A percentile compares a stretch with the other conserved stretches of the same genome.
Evolutionary conservation across 2,329 filamentous ascomycete genomes (phyloP).

Genomic region (Phyllosticta paracitricarpa): DNA sequence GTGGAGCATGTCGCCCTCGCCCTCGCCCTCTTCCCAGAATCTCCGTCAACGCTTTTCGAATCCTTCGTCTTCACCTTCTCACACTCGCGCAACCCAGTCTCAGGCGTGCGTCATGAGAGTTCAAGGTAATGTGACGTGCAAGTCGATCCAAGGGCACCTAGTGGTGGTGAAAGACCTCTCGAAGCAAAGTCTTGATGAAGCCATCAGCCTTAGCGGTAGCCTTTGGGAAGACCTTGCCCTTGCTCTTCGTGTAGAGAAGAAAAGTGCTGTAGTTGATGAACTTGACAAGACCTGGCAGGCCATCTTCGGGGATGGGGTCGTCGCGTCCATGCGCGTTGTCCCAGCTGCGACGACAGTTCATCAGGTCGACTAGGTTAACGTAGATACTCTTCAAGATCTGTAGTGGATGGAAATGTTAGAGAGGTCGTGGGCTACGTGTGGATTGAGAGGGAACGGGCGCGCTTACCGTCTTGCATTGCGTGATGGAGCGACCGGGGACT

Average conservation of each 20-base stretch:
- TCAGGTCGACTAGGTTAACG: slow-evolving; percentile 19
- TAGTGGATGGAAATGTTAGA: too few relatives aligned
- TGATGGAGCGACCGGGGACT: slow-evolving; percentile 14
- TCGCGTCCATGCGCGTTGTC: slow-evolving; percentile 6
- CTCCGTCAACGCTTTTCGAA: too few relatives aligned
- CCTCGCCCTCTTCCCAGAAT: too few relatives aligned
- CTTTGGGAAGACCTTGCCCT: slow-evolving; percentile 13
- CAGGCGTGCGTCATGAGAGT: neutral
- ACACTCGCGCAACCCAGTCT: neutral
- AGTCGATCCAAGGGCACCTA: neutral
- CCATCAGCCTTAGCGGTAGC: slow-evolving; percentile 18
- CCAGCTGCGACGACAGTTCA: slow-evolving; percentile 17
- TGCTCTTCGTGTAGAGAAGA: neutral
- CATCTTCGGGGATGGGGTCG: neutral
- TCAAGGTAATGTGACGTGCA: neutral
- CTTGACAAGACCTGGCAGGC: neutral
- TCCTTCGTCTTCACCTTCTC: neutral
- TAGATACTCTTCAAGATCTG: slow-evolving; percentile 16
- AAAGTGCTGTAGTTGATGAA: neutral
- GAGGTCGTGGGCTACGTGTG: too few relatives aligned
- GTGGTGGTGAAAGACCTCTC: neutral
- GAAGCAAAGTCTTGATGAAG: slow-evolving; percentile 16
- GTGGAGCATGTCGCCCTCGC: too few relatives aligned
- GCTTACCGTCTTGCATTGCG: slow-evolving; percentile 19
- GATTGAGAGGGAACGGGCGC: neutral